Evolutionary conservation across 129 eudicot genomes (phyloP), one percentile per base, ranked within the genome.

Genomic region (Ambrosia trifida): DNA sequence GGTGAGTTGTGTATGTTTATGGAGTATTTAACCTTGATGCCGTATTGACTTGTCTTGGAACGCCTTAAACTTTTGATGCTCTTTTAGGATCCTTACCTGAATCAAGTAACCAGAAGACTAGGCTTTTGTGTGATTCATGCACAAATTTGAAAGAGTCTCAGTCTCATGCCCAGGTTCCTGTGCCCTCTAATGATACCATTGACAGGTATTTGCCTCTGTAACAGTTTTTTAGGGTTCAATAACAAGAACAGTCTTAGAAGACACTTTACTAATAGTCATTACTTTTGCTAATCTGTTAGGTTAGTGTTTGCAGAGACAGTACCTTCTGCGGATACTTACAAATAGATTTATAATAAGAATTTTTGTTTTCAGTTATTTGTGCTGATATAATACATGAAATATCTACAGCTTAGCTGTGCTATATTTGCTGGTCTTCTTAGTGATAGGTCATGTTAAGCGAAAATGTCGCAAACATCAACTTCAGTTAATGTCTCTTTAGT

Each of bases 71-170:
- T 65, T 70, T 40, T 76, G 36, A 68, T 76, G 69, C 11, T 18
- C 68, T 40, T 35, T 9, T 79, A 88, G 95, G 77, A 64, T 57
- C 83, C 41, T 76, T 88, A 46, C 75, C 94, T 50, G 86, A 82
- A 73, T 44, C 72, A 11, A 78, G 85, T 11, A 70, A 19, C 64
- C 85, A 85, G 11, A 83, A 79, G 67, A 47, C 66, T 13, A 70
- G 62, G 78, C 82, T 78, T 18, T 75, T 84, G 38, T 90, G 94
- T 73, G 76, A 75, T 76, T 70, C 84, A 0, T 90, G 96, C 78
- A 5, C 72, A 52, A 41, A 24, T 4, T 20, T 76, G 19, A 84
- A 76, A 80, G 86, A 68, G 53, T 76, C 85, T 20, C 86, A 68
- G 40, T 77, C 81, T 52, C 61, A 19, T 7, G 28, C 72, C 24